Evolutionary conservation across 2,329 filamentous ascomycete species (phyloP).

Genomic region (Sporothrix curviconia): DNA sequence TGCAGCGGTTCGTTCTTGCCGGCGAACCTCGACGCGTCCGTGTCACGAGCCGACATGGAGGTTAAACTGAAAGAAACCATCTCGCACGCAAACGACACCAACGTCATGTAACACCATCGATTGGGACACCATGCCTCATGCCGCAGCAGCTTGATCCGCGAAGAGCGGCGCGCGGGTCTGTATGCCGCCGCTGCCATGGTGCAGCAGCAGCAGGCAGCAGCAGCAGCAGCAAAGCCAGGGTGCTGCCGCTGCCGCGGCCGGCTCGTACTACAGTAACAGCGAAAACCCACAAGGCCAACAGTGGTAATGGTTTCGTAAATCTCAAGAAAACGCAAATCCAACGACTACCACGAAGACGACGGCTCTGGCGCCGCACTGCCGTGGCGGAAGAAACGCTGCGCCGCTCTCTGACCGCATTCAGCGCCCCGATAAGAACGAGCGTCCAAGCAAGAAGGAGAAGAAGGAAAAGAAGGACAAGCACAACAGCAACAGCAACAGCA

Average conservation of each 20-base stretch:
- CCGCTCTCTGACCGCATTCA: slow-evolving; percentile 69
- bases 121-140: slow-evolving; percentile 75
- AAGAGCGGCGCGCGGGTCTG: slow-evolving; percentile 48
- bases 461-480: slow-evolving; percentile 11
- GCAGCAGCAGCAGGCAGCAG: slow-evolving; percentile 5
- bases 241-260: background rate
- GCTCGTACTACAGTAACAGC: slow-evolving; percentile 4
- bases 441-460: slow-evolving; percentile 16
- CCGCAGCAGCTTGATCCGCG: slow-evolving; percentile 77
- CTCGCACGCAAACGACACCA: slow-evolving; percentile 67
- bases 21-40: slow-evolving; percentile 58
- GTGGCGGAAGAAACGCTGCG: slow-evolving; percentile 61
- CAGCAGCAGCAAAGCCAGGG: slow-evolving; percentile 13
- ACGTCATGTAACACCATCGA: slow-evolving; percentile 66
- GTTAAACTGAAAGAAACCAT: slow-evolving; percentile 80
- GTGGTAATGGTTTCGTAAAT: slow-evolving; percentile 21
- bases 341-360: slow-evolving; percentile 49
- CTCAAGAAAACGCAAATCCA: slow-evolving; percentile 80
- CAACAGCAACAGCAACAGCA: background rate
- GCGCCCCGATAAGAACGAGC: slow-evolving; percentile 38
- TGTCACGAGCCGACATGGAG: slow-evolving; percentile 67
- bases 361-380: slow-evolving; percentile 48
- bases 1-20: slow-evolving; percentile 81
- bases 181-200: slow-evolving; percentile 12
- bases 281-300: background rate